Evolutionary conservation across 108 stramenopile species (phyloP).

Genomic region (Cyclostephanos invisitatus): DNA sequence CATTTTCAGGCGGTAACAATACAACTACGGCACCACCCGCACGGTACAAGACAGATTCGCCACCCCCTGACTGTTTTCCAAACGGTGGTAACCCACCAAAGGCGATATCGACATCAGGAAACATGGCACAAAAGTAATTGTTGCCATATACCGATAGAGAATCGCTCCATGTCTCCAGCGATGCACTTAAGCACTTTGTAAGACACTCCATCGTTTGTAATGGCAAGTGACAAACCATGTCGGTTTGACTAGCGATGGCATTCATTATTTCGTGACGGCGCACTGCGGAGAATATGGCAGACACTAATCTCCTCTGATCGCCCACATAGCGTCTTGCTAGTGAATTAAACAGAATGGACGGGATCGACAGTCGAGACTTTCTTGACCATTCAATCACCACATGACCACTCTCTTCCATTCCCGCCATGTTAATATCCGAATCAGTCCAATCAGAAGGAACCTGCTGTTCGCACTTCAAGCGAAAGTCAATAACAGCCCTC

Average conservation of each 20-base stretch:
- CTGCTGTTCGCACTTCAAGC: slow-evolving; percentile 49
- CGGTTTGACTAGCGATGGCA: slow-evolving; percentile 62
- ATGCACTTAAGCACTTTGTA: slow-evolving; percentile 44
- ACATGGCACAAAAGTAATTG: slow-evolving; percentile 75
- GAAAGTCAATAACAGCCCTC: slow-evolving; percentile 63
- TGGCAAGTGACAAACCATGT: slow-evolving; percentile 63
- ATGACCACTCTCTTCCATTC: slow-evolving; percentile 44
- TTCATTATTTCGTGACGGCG: slow-evolving; percentile 75
- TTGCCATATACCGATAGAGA: slow-evolving; percentile 56
- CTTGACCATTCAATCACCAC: slow-evolving; percentile 72
- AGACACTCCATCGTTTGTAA: slow-evolving; percentile 49
- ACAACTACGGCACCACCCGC: slow-evolving; percentile 65
- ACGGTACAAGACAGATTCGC: slow-evolving; percentile 42
- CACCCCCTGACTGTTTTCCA: slow-evolving; percentile 53
- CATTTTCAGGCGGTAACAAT: slow-evolving; percentile 67
- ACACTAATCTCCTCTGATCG: slow-evolving; percentile 55
- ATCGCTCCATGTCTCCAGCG: slow-evolving; percentile 69
- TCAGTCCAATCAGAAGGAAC: slow-evolving; percentile 69
- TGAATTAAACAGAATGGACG: slow-evolving; percentile 43
- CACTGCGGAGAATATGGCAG: slow-evolving; percentile 63
- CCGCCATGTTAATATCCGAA: slow-evolving; percentile 58
- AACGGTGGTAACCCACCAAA: slow-evolving; percentile 79
- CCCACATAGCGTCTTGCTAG: slow-evolving; percentile 71
- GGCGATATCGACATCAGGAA: slow-evolving; percentile 67
- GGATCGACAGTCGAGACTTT: slow-evolving; percentile 53